Evolutionary conservation across 2,329 filamentous ascomycete species (phyloP), one percentile per base, ranked within the genome.

Genomic region (Sphaerulina populicola): DNA sequence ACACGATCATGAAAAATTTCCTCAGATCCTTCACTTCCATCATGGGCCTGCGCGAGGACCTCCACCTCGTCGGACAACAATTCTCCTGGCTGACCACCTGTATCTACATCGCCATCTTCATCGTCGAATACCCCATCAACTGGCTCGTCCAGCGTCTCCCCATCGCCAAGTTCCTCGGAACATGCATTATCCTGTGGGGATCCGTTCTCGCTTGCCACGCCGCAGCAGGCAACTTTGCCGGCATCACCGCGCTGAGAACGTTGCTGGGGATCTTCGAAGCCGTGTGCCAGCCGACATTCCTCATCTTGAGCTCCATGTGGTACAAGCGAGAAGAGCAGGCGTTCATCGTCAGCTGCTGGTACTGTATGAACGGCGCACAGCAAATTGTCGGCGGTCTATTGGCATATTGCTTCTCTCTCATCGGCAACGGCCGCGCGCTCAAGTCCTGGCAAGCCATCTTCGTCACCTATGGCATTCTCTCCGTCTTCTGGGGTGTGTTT

Each of bases 61-160:
- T 75, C 0, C 56, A 71, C n/a, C 66, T 82, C 3, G 52, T 54
- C 3, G 71, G 68, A 30, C 54, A 62, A 14, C 64, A 86, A 69
- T 88, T 82, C 64, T 78, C 76, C 23, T 88, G 84, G 84, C 71
- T 88, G 46, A 85, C 81, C 0, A 85, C 82, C 10, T 85, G 81
- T 72, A 85, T 88, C 57, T 88, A 87, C 70, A 81, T 87, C 54
- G 81, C 79, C 46, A 80, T 86, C 15, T 71, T 88, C 8, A 68
- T 82, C 42, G 83, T 86, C 57, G 84, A 88, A 65, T 87, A 86
- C 62, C 85, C 85, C 0, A 83, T 83, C 65, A 85, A 74, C 52
- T 77, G 76, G 55, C 72, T 83, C 15, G 73, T 85, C 12, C 80
- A 85, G 52, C 73, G 73, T 40, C 69, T 82, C 6, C 80, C 81